Base-by-base conservation (phyloP, 257 asterid species). In the Oldenlandia corymbosa region DNA sequence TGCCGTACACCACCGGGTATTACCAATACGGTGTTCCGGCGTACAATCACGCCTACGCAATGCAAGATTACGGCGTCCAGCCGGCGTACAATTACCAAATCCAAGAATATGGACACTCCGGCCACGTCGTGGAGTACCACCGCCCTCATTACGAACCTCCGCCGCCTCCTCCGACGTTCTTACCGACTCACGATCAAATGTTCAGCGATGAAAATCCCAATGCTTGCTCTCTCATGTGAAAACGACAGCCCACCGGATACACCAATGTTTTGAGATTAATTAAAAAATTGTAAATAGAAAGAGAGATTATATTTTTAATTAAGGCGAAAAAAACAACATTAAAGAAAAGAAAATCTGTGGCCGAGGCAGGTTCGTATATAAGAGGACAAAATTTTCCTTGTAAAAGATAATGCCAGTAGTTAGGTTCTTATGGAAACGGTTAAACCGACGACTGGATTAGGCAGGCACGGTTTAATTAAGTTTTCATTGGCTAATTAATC, bases 151-250 rank as follows among this genome's bases (percentile, higher is more conserved):
- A 60, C 4, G 68, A 76, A 2, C 74, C 83, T 20, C 94, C 96
- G 0, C 85, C 97, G 0, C 82, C 80, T 3, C 75, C 76, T 0
- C 76, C 79, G 0, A 46, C 66, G 5, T 75, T 66, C 51, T 5
- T 59, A 51, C 68, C 80, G 3, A 23, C 75, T 0, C 64, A 63
- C 14, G 75, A 75, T 41, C 78, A 83, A 7, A 80, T 81, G 86
- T 93, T 93, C 16, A 93, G 96, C 67, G 99, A 93, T 0, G 99
- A 92, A 64, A 87, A 92, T 64, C 95, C 99, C 3, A 78, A 89
- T 31, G 90, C 93, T 52, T 92, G 99, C 75, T 82, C 72, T 1
- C 75, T 92, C 45, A 92, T 92, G 99, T 92, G 79, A 85, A 49
- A 26, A 36, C 4, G 43, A 54, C 42, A 5, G 5, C 58, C 49